Evolutionary conservation across 306 rosid species (phyloP).

Genomic region (Echinosophora koreensis): DNA sequence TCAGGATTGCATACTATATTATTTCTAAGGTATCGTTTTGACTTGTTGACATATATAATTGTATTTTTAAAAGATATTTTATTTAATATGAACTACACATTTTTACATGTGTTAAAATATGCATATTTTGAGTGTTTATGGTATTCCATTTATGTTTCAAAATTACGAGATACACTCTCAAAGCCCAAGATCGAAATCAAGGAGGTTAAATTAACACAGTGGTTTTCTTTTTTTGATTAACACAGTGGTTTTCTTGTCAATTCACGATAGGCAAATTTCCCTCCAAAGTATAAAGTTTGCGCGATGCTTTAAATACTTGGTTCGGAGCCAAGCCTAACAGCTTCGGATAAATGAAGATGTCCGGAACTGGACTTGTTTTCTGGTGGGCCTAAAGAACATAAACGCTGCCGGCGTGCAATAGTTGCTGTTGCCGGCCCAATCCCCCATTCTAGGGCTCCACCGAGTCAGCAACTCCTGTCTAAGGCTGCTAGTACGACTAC

Average conservation of each 20-base stretch:
- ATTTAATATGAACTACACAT: too few relatives aligned
- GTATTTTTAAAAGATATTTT: too few relatives aligned
- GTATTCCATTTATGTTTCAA: too few relatives aligned
- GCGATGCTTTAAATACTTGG: conserved; percentile 52
- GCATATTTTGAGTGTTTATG: too few relatives aligned
- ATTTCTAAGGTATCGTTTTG: too few relatives aligned
- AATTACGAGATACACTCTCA: neutral
- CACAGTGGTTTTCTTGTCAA: neutral
- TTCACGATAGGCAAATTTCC: too few relatives aligned
- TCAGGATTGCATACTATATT: too few relatives aligned
- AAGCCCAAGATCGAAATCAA: neutral
- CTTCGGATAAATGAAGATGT: conserved; percentile 40
- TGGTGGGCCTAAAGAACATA: conserved; percentile 43
- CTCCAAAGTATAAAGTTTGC: conserved; percentile 25
- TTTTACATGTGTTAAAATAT: too few relatives aligned
- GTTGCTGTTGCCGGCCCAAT: conserved; percentile 63
- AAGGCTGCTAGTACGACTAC: too few relatives aligned
- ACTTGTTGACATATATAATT: too few relatives aligned
- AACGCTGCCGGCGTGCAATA: conserved; percentile 54
- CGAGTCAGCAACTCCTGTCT: conserved; percentile 3
- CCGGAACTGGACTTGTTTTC: neutral
- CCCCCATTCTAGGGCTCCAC: neutral
- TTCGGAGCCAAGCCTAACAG: conserved; percentile 57
- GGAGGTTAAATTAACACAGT: neutral
- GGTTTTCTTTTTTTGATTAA: neutral